These are phyloP conservation scores for Macrolepiota dolichaula DNA, from an alignment of 768 basidiomycete species.

Conservation along the genomic window DNA sequence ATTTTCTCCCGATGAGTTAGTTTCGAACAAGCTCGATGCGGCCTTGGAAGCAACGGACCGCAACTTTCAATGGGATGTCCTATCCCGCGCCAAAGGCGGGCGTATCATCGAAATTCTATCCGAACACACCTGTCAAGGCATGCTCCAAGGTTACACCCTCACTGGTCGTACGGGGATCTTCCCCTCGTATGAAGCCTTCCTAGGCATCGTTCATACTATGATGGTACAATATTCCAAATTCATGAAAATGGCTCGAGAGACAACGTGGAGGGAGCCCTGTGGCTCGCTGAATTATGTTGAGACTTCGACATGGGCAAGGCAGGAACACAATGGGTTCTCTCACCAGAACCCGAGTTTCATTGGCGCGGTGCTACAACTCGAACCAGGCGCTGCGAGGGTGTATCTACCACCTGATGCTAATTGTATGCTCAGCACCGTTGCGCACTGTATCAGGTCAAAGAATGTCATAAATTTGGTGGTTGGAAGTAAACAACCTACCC, in stretches of 20 bases:
- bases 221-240: constrained; percentile 90
- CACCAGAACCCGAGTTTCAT: constrained; percentile 88
- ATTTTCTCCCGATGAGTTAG: constrained; percentile 87
- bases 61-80: constrained; percentile 84
- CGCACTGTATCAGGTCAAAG: constrained; percentile 80
- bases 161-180: constrained; percentile 84
- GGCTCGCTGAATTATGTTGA: constrained; percentile 84
- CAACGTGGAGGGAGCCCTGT: constrained; percentile 66
- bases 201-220: constrained; percentile 89
- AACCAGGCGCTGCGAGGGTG: constrained; percentile 66
- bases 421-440: constrained; percentile 77
- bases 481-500: constrained; percentile 80
- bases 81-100: constrained; percentile 66
- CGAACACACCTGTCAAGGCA: constrained; percentile 86
- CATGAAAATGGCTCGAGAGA: constrained; percentile 74
- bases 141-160: constrained; percentile 90
- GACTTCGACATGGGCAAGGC: constrained; percentile 83
- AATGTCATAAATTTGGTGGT: constrained; percentile 89
- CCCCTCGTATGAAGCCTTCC: constrained; percentile 90
- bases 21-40: constrained; percentile 85
- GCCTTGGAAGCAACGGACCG: constrained; percentile 66
- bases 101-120: constrained; percentile 87
- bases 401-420: constrained; percentile 92
- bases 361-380: constrained; percentile 79
- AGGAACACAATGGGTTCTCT: constrained; percentile 88